phyloP scores from a whole-genome alignment of 2,329 filamentous ascomycete genomes.

The Trichoderma breve region DNA sequence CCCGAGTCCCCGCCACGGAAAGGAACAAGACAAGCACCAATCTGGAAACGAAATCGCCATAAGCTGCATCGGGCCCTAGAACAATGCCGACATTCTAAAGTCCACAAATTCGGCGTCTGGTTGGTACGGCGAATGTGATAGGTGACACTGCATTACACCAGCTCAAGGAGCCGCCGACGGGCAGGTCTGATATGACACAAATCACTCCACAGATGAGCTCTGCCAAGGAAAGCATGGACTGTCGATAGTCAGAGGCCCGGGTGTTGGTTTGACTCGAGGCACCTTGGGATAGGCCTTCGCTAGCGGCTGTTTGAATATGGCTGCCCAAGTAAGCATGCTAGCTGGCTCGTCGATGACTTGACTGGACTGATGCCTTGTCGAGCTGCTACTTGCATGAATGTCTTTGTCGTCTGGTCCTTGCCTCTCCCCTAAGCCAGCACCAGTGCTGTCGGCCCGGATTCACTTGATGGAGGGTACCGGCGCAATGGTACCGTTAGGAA shows the following conservation, averaged over 20 bases:
- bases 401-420: background rate
- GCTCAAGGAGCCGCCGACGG: background rate
- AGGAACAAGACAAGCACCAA: background rate
- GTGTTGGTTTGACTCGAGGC: background rate
- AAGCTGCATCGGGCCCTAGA: background rate
- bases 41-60: conserved; percentile 6
- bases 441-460: conserved; percentile 1
- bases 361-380: background rate
- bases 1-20: background rate
- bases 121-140: background rate
- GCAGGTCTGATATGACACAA: conserved; percentile 1
- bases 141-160: background rate
- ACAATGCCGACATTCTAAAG: background rate
- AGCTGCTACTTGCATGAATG: conserved; percentile 1
- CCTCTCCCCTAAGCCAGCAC: background rate
- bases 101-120: background rate
- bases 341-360: background rate
- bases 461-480: conserved; percentile 17
- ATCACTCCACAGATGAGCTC: conserved; percentile 9
- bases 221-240: background rate
- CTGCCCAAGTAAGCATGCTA: background rate
- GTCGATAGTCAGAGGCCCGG: background rate
- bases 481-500: conserved; percentile 11
- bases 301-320: background rate
- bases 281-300: background rate